These are phyloP conservation scores for Boletus coccyginus DNA, from an alignment of 768 basidiomycete species.

Conservation along the genomic window DNA sequence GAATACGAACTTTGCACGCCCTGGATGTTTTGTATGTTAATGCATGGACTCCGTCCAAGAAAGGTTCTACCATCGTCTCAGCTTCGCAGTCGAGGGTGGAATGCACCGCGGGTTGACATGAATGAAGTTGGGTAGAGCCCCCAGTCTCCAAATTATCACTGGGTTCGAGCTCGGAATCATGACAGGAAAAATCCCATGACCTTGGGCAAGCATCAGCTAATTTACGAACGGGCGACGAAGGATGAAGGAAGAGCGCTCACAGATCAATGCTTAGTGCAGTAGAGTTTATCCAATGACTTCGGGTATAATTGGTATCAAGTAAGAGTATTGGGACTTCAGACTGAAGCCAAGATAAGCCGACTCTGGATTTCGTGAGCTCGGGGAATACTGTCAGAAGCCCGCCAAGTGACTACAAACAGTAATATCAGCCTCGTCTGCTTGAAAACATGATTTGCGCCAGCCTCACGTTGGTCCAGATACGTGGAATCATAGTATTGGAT, in stretches of 20 bases:
- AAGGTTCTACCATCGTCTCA: constrained; percentile 14
- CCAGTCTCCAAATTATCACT: neutral
- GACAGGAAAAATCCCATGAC: constrained; percentile 25
- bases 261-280: constrained; percentile 19
- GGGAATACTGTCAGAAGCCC: constrained; percentile 24
- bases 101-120: neutral
- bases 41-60: neutral
- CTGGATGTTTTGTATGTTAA: constrained; percentile 13
- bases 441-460: neutral
- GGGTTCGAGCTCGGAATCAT: constrained; percentile 19
- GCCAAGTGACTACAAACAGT: constrained; percentile 17
- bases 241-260: constrained; percentile 13
- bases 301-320: constrained; percentile 8
- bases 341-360: constrained; percentile 26
- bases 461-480: constrained; percentile 31
- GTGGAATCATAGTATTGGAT: constrained; percentile 9
- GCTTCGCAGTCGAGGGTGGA: neutral
- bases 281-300: constrained; percentile 17
- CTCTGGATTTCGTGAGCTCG: constrained; percentile 17
- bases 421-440: neutral
- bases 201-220: constrained; percentile 4
- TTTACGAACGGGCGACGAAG: neutral
- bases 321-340: constrained; percentile 28
- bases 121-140: neutral
- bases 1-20: neutral